Conservation (phyloP, 2,329 filamentous ascomycete genomes). For the Rhynchosporium graminicola region DNA sequence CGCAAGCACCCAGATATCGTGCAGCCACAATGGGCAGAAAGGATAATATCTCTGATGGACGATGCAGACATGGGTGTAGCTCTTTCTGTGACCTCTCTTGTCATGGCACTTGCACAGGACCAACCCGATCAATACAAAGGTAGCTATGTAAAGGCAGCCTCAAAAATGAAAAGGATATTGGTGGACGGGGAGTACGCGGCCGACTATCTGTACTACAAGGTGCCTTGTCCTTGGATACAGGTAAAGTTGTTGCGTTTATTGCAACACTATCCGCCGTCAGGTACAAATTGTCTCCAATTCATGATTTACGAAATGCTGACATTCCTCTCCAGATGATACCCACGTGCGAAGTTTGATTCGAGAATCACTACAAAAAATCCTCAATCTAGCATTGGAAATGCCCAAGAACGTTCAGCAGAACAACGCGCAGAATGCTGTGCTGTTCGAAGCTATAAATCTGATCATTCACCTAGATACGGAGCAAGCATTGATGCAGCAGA, state of each 20-base stretch:
- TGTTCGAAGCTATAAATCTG: conserved; percentile 98
- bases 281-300: conserved; percentile 49
- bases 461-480: conserved; percentile 98
- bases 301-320: not conserved
- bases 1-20: conserved; percentile 93
- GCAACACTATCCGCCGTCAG: conserved; percentile 94
- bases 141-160: conserved; percentile 90
- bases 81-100: conserved; percentile 89
- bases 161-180: conserved; percentile 83
- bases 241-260: conserved; percentile 89
- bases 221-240: conserved; percentile 98
- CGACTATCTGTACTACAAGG: conserved; percentile 98
- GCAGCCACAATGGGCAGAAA: conserved; percentile 94
- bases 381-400: conserved; percentile 87
- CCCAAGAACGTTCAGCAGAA: conserved; percentile 99
- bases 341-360: conserved; percentile 90
- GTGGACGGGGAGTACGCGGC: conserved; percentile 86
- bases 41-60: conserved; percentile 98
- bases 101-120: conserved; percentile 93
- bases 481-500: conserved; percentile 91
- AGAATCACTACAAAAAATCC: conserved; percentile 85
- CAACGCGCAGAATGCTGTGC: conserved; percentile 95
- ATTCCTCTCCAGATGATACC: conserved; percentile 70
- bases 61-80: conserved; percentile 92
- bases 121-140: conserved; percentile 93